Conservation (phyloP, 352 stramenopile genomes). For the Phytopythium cucurbitacearum region DNA sequence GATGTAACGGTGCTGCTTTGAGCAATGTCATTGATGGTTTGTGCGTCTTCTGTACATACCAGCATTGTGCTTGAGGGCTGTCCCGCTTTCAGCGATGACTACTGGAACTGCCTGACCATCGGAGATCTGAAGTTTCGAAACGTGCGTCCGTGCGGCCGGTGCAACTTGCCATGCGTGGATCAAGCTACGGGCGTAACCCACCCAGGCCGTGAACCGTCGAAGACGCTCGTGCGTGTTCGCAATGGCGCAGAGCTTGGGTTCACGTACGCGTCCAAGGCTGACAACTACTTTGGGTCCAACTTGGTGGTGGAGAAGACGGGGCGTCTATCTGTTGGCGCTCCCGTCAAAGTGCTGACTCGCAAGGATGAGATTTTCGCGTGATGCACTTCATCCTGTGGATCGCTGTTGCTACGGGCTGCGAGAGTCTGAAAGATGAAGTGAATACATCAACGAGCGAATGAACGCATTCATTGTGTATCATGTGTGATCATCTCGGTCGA, state of each 20-base stretch:
- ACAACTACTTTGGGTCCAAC: constrained; percentile 82
- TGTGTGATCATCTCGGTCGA: background rate
- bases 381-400: constrained; percentile 1
- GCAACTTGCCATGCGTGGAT: constrained; percentile 74
- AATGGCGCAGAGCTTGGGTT: constrained; percentile 67
- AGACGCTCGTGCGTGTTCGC: constrained; percentile 42
- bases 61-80: constrained; percentile 73
- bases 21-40: background rate
- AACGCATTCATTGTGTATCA: background rate
- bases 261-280: constrained; percentile 32
- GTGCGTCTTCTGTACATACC: background rate
- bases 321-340: constrained; percentile 33
- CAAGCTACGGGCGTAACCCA: constrained; percentile 52
- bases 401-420: background rate
- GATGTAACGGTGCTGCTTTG: background rate
- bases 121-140: constrained; percentile 56
- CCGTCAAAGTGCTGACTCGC: constrained; percentile 62
- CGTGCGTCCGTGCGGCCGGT: constrained; percentile 70
- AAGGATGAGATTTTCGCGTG: constrained; percentile 55
- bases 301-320: constrained; percentile 42
- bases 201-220: constrained; percentile 39
- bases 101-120: constrained; percentile 67
- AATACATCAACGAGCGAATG: background rate
- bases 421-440: background rate
- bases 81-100: constrained; percentile 68